Conservation (phyloP, 176 grass and related monocot species). For the Alopecurus myosuroides region DNA sequence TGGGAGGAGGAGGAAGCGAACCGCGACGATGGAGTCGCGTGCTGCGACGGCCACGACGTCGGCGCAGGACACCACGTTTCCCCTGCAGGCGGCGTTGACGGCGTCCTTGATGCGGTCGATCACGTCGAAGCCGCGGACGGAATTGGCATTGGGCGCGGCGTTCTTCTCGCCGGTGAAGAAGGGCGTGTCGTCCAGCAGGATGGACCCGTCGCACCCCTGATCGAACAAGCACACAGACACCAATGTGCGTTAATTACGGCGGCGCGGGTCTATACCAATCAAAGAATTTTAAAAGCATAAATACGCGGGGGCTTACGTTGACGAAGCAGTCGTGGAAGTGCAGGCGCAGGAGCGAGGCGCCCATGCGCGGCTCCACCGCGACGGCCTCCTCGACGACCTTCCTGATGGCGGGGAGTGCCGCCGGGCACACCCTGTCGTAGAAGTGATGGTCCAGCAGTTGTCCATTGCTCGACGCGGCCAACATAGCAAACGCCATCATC, state of each 20-base stretch:
- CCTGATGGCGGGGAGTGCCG: conserved; percentile 54
- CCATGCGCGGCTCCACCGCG: conserved; percentile 58
- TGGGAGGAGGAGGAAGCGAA: not conserved
- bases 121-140: conserved; percentile 61
- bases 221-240: not conserved
- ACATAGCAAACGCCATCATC: conserved; percentile 28
- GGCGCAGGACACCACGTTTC: conserved; percentile 70
- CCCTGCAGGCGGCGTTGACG: conserved; percentile 50
- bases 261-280: not conserved
- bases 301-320: conserved; percentile 26
- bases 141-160: conserved; percentile 61
- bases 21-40: conserved; percentile 70
- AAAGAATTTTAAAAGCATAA: not conserved
- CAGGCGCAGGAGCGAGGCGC: conserved; percentile 72
- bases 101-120: conserved; percentile 69
- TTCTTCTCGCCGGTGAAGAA: conserved; percentile 75
- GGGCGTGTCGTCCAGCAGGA: conserved; percentile 76
- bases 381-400: conserved; percentile 43
- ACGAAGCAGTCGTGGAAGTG: conserved; percentile 95
- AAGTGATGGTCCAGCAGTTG: conserved; percentile 54
- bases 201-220: conserved; percentile 85
- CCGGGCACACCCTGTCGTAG: conserved; percentile 61
- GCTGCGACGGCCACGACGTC: conserved; percentile 64
- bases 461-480: conserved; percentile 7
- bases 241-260: not conserved